Conservation (phyloP, 1,284 basidiomycete genomes). For the Cutaneotrichosporon daszewskae region DNA sequence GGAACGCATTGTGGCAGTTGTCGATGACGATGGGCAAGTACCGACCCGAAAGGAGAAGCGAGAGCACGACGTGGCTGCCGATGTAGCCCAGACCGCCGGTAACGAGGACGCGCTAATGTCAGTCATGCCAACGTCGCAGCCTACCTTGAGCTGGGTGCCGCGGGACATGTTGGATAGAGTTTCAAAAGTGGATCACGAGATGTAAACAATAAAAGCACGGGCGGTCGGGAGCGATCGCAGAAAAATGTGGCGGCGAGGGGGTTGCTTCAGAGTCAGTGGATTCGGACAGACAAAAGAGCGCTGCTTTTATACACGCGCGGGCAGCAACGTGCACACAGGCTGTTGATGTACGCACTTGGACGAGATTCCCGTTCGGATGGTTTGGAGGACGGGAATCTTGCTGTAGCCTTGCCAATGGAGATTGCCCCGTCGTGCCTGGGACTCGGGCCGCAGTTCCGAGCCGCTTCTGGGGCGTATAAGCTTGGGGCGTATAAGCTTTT, state of each 20-base stretch:
- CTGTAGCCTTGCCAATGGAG: no score
- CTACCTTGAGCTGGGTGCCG: conserved; percentile 12
- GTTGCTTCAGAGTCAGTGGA: no score
- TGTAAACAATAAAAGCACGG: background rate
- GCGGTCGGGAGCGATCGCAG: background rate
- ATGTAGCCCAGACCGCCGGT: conserved; percentile 48
- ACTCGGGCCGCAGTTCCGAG: no score
- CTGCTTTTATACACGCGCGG: no score
- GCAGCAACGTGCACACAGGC: no score
- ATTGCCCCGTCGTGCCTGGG: no score
- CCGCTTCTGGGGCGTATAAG: no score
- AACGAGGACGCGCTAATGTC: conserved; percentile 38
- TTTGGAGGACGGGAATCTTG: background rate
- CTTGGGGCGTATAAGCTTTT: no score
- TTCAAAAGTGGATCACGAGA: background rate
- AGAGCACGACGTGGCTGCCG: conserved; percentile 88
- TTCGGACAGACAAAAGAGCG: no score
- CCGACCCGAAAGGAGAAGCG: conserved; percentile 74
- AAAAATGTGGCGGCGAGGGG: background rate
- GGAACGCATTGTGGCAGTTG: conserved; percentile 86
- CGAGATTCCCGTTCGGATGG: background rate
- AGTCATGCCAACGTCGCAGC: conserved; percentile 27
- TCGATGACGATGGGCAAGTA: conserved; percentile 91
- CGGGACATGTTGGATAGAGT: conserved; percentile 5
- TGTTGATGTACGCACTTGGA: no score